These are phyloP conservation scores for Periconia digitata DNA, from an alignment of 2,329 filamentous ascomycete species.

Conservation along the genomic window DNA sequence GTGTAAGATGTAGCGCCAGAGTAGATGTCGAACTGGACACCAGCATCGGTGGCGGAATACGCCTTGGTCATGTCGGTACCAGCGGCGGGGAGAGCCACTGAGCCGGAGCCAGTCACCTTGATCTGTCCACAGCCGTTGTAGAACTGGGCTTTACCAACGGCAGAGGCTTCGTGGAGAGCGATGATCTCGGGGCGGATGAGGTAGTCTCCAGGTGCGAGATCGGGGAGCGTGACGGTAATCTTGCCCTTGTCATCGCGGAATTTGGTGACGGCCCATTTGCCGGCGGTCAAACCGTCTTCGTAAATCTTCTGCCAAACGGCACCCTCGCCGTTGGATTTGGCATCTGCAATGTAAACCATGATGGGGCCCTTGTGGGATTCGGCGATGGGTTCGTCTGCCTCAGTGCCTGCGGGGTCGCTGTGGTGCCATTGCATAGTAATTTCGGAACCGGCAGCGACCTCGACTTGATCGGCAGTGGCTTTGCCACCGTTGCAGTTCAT, in stretches of 20 bases:
- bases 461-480: slow-evolving; percentile 42
- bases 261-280: slow-evolving; percentile 44
- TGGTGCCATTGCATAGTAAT: slow-evolving; percentile 55
- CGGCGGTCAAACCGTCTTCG: slow-evolving; percentile 41
- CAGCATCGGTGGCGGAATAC: slow-evolving; percentile 45
- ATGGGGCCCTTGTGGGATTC: slow-evolving; percentile 56
- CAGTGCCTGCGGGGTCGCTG: slow-evolving; percentile 35
- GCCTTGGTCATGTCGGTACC: slow-evolving; percentile 52
- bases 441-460: slow-evolving; percentile 52
- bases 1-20: slow-evolving; percentile 38
- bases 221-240: slow-evolving; percentile 47
- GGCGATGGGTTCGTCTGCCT: slow-evolving; percentile 56
- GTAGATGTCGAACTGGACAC: slow-evolving; percentile 50
- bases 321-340: slow-evolving; percentile 48
- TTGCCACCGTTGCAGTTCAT: slow-evolving; percentile 42
- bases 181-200: slow-evolving; percentile 50
- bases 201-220: slow-evolving; percentile 47
- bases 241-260: slow-evolving; percentile 47
- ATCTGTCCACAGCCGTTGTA: slow-evolving; percentile 51
- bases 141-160: slow-evolving; percentile 47
- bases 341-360: slow-evolving; percentile 55
- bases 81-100: slow-evolving; percentile 36
- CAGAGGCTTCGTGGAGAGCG: slow-evolving; percentile 46
- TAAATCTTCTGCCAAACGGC: slow-evolving; percentile 56
- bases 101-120: slow-evolving; percentile 39